phyloP scores from a whole-genome alignment of 2,329 filamentous ascomycete genomes.

The Diaporthe sp. region DNA sequence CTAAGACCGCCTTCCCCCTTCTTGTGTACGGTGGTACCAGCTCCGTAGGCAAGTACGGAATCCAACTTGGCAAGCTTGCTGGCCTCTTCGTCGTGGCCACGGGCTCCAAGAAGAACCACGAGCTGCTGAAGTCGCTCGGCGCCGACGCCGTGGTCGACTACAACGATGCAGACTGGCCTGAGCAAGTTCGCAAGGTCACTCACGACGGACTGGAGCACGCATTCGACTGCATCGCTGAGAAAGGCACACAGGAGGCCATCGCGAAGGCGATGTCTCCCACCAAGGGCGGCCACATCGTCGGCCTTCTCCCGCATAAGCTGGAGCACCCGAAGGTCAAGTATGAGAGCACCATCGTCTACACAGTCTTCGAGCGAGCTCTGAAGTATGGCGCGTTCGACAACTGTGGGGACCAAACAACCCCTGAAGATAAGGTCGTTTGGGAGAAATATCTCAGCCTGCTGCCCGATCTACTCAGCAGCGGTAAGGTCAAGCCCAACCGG shows the following conservation, averaged over 20 bases:
- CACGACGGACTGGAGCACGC: slow-evolving; percentile 62
- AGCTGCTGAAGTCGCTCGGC: slow-evolving; percentile 36
- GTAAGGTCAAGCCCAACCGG: slow-evolving; percentile 48
- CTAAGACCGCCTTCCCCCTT: slow-evolving; percentile 48
- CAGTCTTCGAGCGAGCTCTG: slow-evolving; percentile 46
- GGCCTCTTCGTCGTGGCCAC: slow-evolving; percentile 40
- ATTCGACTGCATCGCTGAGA: slow-evolving; percentile 47
- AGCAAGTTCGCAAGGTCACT: slow-evolving; percentile 73
- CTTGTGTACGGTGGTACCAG: slow-evolving; percentile 39
- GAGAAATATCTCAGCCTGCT: slow-evolving; percentile 49
- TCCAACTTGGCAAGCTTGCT: slow-evolving; percentile 40
- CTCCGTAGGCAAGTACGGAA: slow-evolving; percentile 37
- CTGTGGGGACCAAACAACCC: slow-evolving; percentile 43
- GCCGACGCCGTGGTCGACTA: slow-evolving; percentile 40
- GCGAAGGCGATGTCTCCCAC: slow-evolving; percentile 46
- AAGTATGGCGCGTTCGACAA: slow-evolving; percentile 45
- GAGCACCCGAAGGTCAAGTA: slow-evolving; percentile 45
- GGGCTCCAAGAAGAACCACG: slow-evolving; percentile 40
- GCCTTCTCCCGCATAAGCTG: slow-evolving; percentile 32
- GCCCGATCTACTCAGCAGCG: slow-evolving; percentile 44
- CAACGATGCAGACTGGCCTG: slow-evolving; percentile 43
- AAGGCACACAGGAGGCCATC: slow-evolving; percentile 42
- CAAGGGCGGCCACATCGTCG: slow-evolving; percentile 45
- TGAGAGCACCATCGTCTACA: slow-evolving; percentile 50
- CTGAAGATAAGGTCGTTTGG: slow-evolving; percentile 48